A percentile compares a stretch with the other conserved stretches of the same genome.
These are phyloP conservation scores for Colletotrichum gigasporum DNA, from an alignment of 2,329 filamentous ascomycete species.

Conservation along the genomic window DNA sequence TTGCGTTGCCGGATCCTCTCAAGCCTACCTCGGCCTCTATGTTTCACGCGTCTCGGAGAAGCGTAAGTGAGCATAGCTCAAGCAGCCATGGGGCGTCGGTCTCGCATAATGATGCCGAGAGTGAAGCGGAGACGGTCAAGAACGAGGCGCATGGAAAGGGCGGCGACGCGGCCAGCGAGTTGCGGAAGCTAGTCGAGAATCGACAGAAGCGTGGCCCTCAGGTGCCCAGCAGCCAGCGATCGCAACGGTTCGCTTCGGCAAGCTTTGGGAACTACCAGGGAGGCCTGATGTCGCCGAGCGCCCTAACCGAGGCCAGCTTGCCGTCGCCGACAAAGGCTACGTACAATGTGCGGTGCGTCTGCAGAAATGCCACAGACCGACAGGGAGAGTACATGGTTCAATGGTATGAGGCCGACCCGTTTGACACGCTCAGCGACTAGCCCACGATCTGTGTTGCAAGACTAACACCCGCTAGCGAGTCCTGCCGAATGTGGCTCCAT, in stretches of 20 bases:
- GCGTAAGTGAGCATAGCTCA: constrained; percentile 59
- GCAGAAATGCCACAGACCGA: constrained; percentile 52
- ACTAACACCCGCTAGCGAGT: constrained; percentile 57
- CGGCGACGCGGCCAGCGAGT: constrained; percentile 68
- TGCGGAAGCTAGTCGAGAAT: constrained; percentile 66
- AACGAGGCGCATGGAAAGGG: constrained; percentile 53
- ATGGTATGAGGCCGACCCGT: constrained; percentile 57
- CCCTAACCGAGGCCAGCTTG: constrained; percentile 58
- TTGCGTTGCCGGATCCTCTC: constrained; percentile 63
- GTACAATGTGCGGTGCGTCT: constrained; percentile 65
- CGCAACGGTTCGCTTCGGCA: constrained; percentile 39
- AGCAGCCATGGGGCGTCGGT: constrained; percentile 46
- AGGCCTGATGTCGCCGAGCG: constrained; percentile 60
- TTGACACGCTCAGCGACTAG: constrained; percentile 18
- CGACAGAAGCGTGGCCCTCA: constrained; percentile 52
- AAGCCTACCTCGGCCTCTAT: constrained; percentile 58
- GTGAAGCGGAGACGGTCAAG: constrained; percentile 68
- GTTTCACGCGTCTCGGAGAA: constrained; percentile 57
- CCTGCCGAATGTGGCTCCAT: constrained; percentile 73
- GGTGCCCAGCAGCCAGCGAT: constrained; percentile 33
- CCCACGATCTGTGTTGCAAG: background rate
- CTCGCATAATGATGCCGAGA: constrained; percentile 55
- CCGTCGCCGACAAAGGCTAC: constrained; percentile 55
- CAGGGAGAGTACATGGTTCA: constrained; percentile 68
- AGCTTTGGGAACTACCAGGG: constrained; percentile 42